These are phyloP conservation scores for Tulasnella sp. DNA, from an alignment of 768 basidiomycete species.

Conservation along the genomic window DNA sequence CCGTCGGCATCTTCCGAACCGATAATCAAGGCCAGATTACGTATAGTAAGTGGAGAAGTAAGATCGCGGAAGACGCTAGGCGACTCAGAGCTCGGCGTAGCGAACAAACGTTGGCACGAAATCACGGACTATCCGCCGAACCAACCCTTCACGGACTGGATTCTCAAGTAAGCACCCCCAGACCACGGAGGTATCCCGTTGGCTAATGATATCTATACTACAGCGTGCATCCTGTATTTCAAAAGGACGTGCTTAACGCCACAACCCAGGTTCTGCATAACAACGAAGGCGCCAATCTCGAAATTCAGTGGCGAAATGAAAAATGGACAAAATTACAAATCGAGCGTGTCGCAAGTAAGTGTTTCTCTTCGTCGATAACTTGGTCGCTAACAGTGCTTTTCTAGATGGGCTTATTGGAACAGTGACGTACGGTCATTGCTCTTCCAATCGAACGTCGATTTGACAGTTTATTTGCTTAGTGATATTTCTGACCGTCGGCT, in stretches of 20 bases:
- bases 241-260: not conserved
- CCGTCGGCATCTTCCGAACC: conserved; percentile 25
- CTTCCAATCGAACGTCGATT: not conserved
- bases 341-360: conserved; percentile 13
- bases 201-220: not conserved
- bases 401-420: conserved; percentile 14
- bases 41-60: conserved; percentile 8
- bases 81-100: not conserved
- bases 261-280: conserved; percentile 11
- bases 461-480: conserved; percentile 15
- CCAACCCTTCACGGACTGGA: conserved; percentile 4
- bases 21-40: conserved; percentile 9
- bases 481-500: conserved; percentile 22
- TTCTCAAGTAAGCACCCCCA: not conserved
- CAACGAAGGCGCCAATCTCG: conserved; percentile 11
- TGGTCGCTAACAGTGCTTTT: not conserved
- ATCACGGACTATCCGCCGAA: conserved; percentile 9
- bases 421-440: not conserved
- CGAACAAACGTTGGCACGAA: conserved; percentile 14
- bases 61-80: too few relatives aligned
- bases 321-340: conserved; percentile 19
- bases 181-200: not conserved
- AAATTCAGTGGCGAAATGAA: conserved; percentile 19
- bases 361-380: not conserved
- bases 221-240: conserved; percentile 17